These are phyloP conservation scores for Suillus tomentosus DNA, from an alignment of 768 basidiomycete genomes.

Conservation along the genomic window DNA sequence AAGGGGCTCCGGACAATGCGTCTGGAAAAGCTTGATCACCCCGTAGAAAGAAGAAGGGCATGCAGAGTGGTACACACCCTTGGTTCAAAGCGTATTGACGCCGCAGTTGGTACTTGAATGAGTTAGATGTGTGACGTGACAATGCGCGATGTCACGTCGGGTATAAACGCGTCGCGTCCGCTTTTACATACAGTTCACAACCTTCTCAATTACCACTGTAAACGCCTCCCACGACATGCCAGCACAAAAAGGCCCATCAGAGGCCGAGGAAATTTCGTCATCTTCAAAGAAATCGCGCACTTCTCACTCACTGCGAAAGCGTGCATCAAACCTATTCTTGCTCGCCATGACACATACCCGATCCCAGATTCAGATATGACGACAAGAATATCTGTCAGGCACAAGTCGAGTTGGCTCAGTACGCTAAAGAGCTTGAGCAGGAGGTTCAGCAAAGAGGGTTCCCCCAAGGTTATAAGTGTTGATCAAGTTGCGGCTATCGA, in stretches of 20 bases:
- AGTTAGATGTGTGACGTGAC: constrained; percentile 23
- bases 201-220: neutral
- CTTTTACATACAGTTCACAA: neutral
- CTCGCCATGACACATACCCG: constrained; percentile 36
- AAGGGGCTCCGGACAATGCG: neutral
- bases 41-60: neutral
- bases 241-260: constrained; percentile 40
- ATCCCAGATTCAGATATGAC: constrained; percentile 31
- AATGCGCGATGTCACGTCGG: constrained; percentile 27
- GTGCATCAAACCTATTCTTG: constrained; percentile 41
- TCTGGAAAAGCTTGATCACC: neutral
- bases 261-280: constrained; percentile 17
- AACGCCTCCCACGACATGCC: constrained; percentile 15
- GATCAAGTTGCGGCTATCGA: constrained; percentile 44
- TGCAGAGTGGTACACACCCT: neutral
- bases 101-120: too few relatives aligned
- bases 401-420: constrained; percentile 34
- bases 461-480: constrained; percentile 36
- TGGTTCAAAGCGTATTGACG: too few relatives aligned
- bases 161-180: constrained; percentile 19
- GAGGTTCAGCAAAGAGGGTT: constrained; percentile 22
- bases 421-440: constrained; percentile 36
- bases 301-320: constrained; percentile 35
- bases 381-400: constrained; percentile 32
- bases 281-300: constrained; percentile 34